A percentile compares a stretch with the other conserved stretches of the same genome.
phyloP scores from a whole-genome alignment of 2,329 filamentous ascomycete species.

The Fusarium sacchari region DNA sequence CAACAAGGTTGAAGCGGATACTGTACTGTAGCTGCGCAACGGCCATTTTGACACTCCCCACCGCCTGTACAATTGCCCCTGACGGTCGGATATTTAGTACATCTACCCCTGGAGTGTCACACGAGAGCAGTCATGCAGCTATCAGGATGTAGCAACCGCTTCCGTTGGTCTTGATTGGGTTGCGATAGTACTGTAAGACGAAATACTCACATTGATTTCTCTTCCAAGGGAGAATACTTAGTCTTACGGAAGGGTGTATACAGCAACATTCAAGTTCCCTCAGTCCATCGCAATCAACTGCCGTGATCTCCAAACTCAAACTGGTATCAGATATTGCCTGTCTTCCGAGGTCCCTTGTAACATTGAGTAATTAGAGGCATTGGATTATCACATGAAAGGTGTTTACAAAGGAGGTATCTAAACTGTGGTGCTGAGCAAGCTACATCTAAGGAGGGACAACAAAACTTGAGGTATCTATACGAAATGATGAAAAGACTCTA shows the following conservation, averaged over 20 bases:
- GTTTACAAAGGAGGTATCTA: neutral
- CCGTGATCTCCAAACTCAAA: neutral
- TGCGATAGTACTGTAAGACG: neutral
- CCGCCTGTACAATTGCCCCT: slow-evolving; percentile 28
- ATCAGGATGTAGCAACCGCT: neutral
- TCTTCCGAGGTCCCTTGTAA: neutral
- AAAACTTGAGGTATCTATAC: neutral
- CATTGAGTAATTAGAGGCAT: neutral
- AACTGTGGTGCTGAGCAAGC: neutral
- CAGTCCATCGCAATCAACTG: neutral
- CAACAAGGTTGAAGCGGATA: slow-evolving; percentile 10
- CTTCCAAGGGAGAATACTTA: rapidly evolving
- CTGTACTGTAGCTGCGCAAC: slow-evolving; percentile 23
- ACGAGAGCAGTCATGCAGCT: neutral
- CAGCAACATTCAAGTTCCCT: neutral
- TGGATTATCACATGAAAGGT: neutral
- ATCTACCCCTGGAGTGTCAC: neutral
- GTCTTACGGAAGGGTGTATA: neutral
- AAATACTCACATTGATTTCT: neutral
- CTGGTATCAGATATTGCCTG: neutral
- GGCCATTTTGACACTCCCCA: slow-evolving; percentile 37
- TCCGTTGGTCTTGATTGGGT: neutral
- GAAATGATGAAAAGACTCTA: neutral
- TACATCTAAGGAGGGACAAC: neutral
- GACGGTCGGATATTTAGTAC: neutral